Evolutionary conservation across 2,329 filamentous ascomycete species (phyloP), one percentile per base, ranked within the genome.

Genomic region (Penicillium sp.): DNA sequence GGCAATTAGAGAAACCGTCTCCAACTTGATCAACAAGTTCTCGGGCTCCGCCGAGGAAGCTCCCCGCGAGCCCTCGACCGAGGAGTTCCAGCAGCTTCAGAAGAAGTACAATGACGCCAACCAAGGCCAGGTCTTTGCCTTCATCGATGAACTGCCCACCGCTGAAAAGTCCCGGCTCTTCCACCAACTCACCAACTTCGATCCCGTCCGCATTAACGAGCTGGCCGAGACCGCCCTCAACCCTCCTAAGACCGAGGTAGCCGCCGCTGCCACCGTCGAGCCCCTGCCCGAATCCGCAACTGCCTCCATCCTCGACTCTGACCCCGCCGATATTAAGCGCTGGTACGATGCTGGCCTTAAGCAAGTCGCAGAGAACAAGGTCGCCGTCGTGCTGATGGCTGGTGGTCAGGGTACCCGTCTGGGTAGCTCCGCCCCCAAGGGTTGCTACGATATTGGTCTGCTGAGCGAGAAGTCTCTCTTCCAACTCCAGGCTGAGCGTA

Each of bases 401-500:
- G 94, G 94, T 70, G 94, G 94, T 31, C 94, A 99, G 78, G 94
- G 94, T 59, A 99, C 94, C 57, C 85, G 94, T 57, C 79, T 99
- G 59, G 94, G 94, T 63, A 96, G 91, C 80, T 94, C 91, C 52
- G 93, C 87, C 16, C 94, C 94, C 62, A 99, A 99, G 80, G 94
- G 94, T 52, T 97, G 93, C 82, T 99, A 89, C 76, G 87, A 99
- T 70, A 97, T 99, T 72, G 91, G 91, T 16, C 83, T 99, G 52
- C 90, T 93, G 29, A 96, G 90, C 63, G 78, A 87, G 70, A 99
- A 99, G 80, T 91, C 91, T 15, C 83, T 99, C 54, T 99, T 99
- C 82, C 92, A 97, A 79, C 89, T 99, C 64, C 94, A 99, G 76
- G 94, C 89, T 42, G 92, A 99, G 83, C 83, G 94, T 49, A 97